Evolutionary conservation across 202 grass and related monocot species (phyloP).

Genomic region (Hordeum pubiflorum): DNA sequence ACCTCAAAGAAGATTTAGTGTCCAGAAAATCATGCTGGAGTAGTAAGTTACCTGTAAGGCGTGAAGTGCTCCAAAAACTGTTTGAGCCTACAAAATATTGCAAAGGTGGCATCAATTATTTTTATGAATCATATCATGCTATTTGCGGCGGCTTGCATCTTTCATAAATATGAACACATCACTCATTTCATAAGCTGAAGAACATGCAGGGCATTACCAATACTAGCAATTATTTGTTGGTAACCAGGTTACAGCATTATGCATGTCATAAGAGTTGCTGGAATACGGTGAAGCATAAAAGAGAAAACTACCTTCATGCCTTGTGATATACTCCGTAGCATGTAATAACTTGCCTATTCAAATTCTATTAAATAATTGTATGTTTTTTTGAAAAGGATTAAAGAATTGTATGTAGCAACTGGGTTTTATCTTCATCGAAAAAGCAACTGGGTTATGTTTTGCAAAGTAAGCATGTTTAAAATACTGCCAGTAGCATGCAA

Average conservation of each 20-base stretch:
- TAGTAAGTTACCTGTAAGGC: constrained; percentile 69
- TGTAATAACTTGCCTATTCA: neutral
- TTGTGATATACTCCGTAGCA: neutral
- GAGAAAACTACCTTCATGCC: neutral
- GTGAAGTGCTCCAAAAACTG: constrained; percentile 87
- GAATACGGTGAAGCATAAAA: neutral
- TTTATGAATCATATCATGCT: neutral
- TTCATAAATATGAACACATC: neutral
- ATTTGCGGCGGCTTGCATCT: neutral
- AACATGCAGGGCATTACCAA: neutral
- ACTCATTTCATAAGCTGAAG: neutral
- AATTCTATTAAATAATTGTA: neutral
- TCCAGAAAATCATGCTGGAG: neutral
- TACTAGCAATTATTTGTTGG: neutral
- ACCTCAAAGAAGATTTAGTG: neutral
- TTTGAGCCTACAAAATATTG: constrained; percentile 73
- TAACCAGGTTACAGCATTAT: constrained; percentile 14
- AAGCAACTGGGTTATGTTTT: neutral
- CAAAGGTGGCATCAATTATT: constrained; percentile 16
- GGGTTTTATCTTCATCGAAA: neutral
- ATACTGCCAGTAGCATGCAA: neutral
- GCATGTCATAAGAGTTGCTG: constrained; percentile 5
- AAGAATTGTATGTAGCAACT: neutral
- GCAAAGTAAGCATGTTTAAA: neutral
- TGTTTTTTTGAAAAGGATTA: no score